Evolutionary conservation across 306 rosid species (phyloP).

Genomic region (Mimosa bimucronata): DNA sequence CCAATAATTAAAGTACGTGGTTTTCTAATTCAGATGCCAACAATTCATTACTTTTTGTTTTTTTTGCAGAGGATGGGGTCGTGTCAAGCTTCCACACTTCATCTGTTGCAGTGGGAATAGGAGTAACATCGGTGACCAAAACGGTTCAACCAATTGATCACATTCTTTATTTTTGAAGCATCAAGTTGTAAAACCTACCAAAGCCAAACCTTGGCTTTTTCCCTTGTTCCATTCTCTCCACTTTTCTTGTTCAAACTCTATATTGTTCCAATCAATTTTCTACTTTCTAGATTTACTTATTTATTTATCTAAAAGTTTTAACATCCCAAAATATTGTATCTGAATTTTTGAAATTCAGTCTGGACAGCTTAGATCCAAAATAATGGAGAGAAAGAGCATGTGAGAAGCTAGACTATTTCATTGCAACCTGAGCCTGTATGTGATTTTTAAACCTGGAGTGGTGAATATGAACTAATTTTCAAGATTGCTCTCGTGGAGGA

Average conservation of each 20-base stretch:
- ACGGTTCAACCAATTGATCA: constrained; percentile 37
- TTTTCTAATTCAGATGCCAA: no score
- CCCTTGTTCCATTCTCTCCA: no score
- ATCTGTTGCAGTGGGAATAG: constrained; percentile 51
- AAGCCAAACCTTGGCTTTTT: constrained; percentile 13
- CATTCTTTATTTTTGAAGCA: constrained; percentile 24
- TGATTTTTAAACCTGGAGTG: no score
- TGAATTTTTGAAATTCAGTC: not conserved
- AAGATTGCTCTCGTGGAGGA: no score
- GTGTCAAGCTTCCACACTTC: constrained; percentile 55
- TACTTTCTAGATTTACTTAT: not conserved
- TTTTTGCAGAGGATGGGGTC: constrained; percentile 49
- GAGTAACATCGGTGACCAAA: constrained; percentile 33
- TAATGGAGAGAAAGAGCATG: no score
- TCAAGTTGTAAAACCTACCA: constrained; percentile 25
- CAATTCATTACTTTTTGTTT: constrained; percentile 18
- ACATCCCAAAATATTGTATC: not conserved
- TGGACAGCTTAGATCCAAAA: not conserved
- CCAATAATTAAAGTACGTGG: not conserved
- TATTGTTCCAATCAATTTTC: not conserved
- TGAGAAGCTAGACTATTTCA: no score
- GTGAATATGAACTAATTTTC: no score
- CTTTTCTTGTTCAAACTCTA: constrained; percentile 8
- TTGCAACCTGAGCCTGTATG: no score
- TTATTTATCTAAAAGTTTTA: not conserved